Conservation (phyloP, 805 yeast species). For the Saccharomycopsis microspora region DNA sequence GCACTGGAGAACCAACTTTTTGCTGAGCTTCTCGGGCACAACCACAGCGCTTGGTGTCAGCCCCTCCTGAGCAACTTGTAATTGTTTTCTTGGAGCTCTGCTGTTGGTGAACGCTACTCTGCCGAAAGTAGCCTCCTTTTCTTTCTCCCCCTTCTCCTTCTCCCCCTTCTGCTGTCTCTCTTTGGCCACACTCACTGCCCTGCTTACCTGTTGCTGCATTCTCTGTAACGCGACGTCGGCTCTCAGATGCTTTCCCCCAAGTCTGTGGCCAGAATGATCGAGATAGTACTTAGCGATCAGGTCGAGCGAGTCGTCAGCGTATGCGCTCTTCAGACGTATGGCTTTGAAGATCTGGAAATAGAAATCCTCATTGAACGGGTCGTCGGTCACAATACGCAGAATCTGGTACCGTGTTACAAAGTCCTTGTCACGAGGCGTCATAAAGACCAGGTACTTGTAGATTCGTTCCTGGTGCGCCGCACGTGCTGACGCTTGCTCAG, state of each 20-base stretch:
- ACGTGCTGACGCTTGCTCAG: no score
- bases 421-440: slow-evolving; percentile 96
- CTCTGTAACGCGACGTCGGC: slow-evolving; percentile 89
- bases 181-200: slow-evolving; percentile 90
- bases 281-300: slow-evolving; percentile 88
- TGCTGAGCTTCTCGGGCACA: slow-evolving; percentile 24
- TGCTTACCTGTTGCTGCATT: slow-evolving; percentile 96
- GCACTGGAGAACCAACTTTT: slow-evolving; percentile 47
- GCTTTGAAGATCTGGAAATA: slow-evolving; percentile 87
- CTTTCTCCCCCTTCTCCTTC: slow-evolving; percentile 47
- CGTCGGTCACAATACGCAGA: slow-evolving; percentile 92
- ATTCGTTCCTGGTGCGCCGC: slow-evolving; percentile 29
- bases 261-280: slow-evolving; percentile 83
- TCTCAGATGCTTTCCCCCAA: slow-evolving; percentile 75
- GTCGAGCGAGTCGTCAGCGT: slow-evolving; percentile 49
- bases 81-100: slow-evolving; percentile 79
- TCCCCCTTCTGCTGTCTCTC: slow-evolving; percentile 65
- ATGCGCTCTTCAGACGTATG: slow-evolving; percentile 40
- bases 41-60: slow-evolving; percentile 17
- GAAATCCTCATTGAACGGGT: slow-evolving; percentile 94
- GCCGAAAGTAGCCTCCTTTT: slow-evolving; percentile 73
- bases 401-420: slow-evolving; percentile 89
- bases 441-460: slow-evolving; percentile 77
- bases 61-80: slow-evolving; percentile 36
- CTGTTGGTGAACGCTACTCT: slow-evolving; percentile 69